Evolutionary conservation across 352 stramenopile genomes (phyloP).

Genomic region (Peronospora belbahrii): DNA sequence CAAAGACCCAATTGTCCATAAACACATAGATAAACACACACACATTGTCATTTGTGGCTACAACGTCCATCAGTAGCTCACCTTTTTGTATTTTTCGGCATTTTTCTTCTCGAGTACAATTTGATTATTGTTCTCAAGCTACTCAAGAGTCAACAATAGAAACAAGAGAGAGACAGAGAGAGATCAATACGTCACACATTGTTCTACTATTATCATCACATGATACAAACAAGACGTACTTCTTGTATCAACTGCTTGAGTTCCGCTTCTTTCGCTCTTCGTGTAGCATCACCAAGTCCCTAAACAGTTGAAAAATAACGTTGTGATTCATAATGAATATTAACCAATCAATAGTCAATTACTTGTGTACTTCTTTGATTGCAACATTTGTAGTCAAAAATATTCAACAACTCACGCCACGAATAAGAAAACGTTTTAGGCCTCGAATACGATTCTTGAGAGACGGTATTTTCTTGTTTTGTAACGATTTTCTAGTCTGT

Average conservation of each 20-base stretch:
- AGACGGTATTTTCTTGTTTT: constrained; percentile 63
- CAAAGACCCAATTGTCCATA: not conserved
- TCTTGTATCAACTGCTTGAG: constrained; percentile 41
- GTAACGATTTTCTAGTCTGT: constrained; percentile 40
- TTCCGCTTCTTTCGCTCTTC: constrained; percentile 41
- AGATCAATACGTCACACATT: no score
- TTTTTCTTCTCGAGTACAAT: constrained; percentile 60
- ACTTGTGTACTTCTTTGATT: not conserved
- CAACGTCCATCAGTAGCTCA: constrained; percentile 9
- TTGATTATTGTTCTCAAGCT: constrained; percentile 43
- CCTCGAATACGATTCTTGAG: constrained; percentile 80
- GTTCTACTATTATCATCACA: no score
- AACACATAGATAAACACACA: not conserved
- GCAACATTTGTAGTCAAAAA: not conserved
- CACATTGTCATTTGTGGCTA: not conserved
- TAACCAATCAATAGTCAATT: no score
- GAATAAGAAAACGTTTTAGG: constrained; percentile 72
- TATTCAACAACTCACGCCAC: constrained; percentile 32
- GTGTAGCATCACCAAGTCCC: constrained; percentile 36
- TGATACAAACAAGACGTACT: constrained; percentile 10
- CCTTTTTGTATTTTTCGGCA: constrained; percentile 76
- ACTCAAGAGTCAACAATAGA: not conserved
- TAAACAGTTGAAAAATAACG: constrained; percentile 8
- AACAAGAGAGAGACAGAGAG: no score
- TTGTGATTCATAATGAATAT: no score